Evolutionary conservation across 805 yeast genomes (phyloP).

Genomic region (Cyberlindnera americana): DNA sequence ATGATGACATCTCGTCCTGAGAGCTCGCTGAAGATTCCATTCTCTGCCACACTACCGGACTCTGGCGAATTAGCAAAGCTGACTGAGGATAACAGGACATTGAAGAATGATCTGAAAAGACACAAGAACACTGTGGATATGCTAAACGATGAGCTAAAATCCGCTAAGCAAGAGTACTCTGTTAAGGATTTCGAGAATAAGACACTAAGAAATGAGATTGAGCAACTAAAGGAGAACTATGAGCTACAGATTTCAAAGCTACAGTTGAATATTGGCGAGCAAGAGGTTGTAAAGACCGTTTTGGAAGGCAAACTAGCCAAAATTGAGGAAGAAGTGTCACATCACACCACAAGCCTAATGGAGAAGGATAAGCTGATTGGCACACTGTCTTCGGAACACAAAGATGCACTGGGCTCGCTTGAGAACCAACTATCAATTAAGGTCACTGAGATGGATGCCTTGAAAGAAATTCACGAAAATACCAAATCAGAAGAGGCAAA

Average conservation of each 20-base stretch:
- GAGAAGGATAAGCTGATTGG: slow-evolving; percentile 9
- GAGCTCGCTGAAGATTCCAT: not conserved
- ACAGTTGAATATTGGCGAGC: slow-evolving; percentile 20
- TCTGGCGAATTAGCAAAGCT: slow-evolving; percentile 11
- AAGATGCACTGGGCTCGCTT: not conserved
- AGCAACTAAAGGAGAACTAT: slow-evolving; percentile 11
- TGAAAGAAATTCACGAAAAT: slow-evolving; percentile 1
- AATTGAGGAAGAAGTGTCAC: slow-evolving; percentile 8
- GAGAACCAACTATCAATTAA: slow-evolving; percentile 5
- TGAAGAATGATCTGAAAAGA: slow-evolving; percentile 13
- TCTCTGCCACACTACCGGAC: slow-evolving; percentile 1
- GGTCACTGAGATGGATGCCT: slow-evolving; percentile 2
- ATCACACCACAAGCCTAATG: slow-evolving; percentile 5
- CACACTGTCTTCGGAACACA: slow-evolving; percentile 5
- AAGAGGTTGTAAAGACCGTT: slow-evolving; percentile 13
- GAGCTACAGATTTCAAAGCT: slow-evolving; percentile 4
- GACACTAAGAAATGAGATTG: slow-evolving; percentile 4
- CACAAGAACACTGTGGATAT: slow-evolving; percentile 11
- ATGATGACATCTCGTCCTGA: slow-evolving; percentile 8
- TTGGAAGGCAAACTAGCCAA: slow-evolving; percentile 10
- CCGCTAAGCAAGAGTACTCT: slow-evolving; percentile 11
- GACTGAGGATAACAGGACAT: slow-evolving; percentile 12
- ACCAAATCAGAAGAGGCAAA: slow-evolving; percentile 3
- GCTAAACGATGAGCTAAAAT: slow-evolving; percentile 18
- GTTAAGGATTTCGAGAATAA: slow-evolving; percentile 18